Evolutionary conservation across 768 basidiomycete species (phyloP).

Genomic region (Mrakia blollopis): DNA sequence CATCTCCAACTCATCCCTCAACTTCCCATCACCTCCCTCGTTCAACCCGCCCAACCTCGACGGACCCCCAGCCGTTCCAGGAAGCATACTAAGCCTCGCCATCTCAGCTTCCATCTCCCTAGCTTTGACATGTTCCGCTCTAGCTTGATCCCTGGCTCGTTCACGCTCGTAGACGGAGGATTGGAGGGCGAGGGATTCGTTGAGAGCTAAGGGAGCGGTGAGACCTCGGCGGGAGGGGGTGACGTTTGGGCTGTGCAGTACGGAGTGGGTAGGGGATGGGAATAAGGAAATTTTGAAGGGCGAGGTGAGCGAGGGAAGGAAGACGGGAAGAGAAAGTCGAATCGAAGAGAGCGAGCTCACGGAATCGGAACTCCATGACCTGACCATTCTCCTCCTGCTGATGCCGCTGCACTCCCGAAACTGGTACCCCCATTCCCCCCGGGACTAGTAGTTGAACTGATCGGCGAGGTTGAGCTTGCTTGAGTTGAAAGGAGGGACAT

Average conservation of each 20-base stretch:
- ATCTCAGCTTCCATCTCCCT: constrained; percentile 12
- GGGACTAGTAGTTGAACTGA: neutral
- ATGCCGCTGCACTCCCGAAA: neutral
- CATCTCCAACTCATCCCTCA: constrained; percentile 22
- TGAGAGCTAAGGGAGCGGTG: neutral
- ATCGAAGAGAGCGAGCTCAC: neutral
- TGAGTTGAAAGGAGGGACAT: constrained; percentile 21
- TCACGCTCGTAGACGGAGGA: constrained; percentile 18
- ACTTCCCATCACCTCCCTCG: neutral
- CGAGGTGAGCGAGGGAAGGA: neutral
- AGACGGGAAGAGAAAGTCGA: neutral
- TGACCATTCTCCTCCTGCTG: neutral
- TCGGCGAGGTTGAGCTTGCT: neutral
- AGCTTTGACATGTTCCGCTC: neutral
- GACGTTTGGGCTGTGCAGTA: neutral
- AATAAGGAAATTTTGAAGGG: neutral
- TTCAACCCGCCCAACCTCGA: neutral
- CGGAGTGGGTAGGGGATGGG: neutral
- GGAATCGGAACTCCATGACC: neutral
- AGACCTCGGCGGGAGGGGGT: constrained; percentile 8
- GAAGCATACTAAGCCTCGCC: neutral
- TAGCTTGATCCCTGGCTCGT: neutral
- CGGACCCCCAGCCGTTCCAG: neutral
- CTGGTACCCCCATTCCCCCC: neutral
- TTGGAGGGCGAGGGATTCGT: constrained; percentile 21